phyloP scores from a whole-genome alignment of 2,329 filamentous ascomycete species.

The Acephala macrosclerotiorum region DNA sequence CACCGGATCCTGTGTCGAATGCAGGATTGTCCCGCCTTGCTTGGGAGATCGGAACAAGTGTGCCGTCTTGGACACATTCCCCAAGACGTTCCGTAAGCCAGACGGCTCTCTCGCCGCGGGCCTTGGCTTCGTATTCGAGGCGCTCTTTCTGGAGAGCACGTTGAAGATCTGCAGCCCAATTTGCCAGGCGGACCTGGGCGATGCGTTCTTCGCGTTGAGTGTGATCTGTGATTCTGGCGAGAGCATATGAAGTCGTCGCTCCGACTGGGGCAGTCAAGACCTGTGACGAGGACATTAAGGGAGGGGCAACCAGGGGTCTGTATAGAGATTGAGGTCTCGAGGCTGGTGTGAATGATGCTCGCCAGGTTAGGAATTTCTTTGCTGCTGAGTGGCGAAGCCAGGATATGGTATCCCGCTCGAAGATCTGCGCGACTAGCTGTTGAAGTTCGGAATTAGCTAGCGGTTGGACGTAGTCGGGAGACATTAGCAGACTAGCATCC shows the following conservation, averaged over 20 bases:
- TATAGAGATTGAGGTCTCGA: slow-evolving; percentile 45
- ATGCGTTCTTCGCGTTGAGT: slow-evolving; percentile 66
- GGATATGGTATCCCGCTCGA: slow-evolving; percentile 78
- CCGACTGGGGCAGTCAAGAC: slow-evolving; percentile 40
- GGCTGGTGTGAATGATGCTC: slow-evolving; percentile 49
- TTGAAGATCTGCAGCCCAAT: slow-evolving; percentile 85
- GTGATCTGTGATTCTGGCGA: slow-evolving; percentile 67
- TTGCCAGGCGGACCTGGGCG: slow-evolving; percentile 75
- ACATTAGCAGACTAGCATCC: slow-evolving; percentile 95
- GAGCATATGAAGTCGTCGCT: slow-evolving; percentile 57
- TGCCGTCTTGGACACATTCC: slow-evolving; percentile 72
- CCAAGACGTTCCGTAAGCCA: slow-evolving; percentile 74
- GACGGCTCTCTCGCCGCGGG: slow-evolving; percentile 67
- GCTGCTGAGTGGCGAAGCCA: slow-evolving; percentile 85
- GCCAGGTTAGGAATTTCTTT: slow-evolving; percentile 81
- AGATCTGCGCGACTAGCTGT: slow-evolving; percentile 74
- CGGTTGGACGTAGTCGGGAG: slow-evolving; percentile 85
- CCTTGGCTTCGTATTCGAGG: slow-evolving; percentile 70
- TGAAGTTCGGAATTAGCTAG: slow-evolving; percentile 78
- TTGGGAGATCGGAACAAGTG: slow-evolving; percentile 59
- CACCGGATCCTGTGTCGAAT: slow-evolving; percentile 26
- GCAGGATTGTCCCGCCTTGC: slow-evolving; percentile 29
- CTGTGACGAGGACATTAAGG: slow-evolving; percentile 32
- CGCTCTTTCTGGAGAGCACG: slow-evolving; percentile 77
- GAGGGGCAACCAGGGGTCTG: slow-evolving; percentile 44